Conservation (phyloP, 768 basidiomycete genomes). For the Mycena polygramma region DNA sequence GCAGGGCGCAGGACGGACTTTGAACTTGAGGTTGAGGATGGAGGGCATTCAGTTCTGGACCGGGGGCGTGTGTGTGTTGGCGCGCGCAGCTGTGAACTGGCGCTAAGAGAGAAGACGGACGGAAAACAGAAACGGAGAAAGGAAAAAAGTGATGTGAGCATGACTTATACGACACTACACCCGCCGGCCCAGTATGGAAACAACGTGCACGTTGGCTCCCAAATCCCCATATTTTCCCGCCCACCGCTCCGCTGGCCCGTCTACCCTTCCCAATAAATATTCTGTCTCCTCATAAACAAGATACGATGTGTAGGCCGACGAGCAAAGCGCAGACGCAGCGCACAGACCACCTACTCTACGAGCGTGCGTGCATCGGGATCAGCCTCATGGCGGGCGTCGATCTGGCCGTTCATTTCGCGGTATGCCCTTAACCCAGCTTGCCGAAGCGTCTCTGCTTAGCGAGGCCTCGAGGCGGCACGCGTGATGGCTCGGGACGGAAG, state of each 20-base stretch:
- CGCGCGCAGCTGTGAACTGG: no score
- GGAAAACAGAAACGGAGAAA: neutral
- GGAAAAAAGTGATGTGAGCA: constrained; percentile 3
- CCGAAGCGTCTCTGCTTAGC: constrained; percentile 1
- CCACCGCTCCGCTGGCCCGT: neutral
- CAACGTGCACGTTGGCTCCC: constrained; percentile 8
- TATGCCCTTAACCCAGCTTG: constrained; percentile 26
- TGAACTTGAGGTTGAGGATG: constrained; percentile 77
- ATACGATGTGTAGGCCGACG: no score
- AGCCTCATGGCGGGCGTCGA: constrained; percentile 22
- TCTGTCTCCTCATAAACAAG: neutral
- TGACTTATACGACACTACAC: constrained; percentile 20
- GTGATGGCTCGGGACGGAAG: neutral
- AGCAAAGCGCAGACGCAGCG: no score
- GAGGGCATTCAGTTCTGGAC: constrained; percentile 66
- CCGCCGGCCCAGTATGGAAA: neutral
- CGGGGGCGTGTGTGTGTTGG: no score
- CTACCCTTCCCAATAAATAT: no score
- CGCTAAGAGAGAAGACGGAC: no score
- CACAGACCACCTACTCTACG: no score
- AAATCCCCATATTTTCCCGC: neutral
- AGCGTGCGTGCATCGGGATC: constrained; percentile 25
- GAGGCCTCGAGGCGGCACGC: constrained; percentile 18
- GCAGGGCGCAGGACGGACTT: constrained; percentile 44
- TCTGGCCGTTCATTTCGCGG: neutral